Base-by-base conservation (phyloP, 768 basidiomycete genomes). In the Peribolospora baueri region DNA sequence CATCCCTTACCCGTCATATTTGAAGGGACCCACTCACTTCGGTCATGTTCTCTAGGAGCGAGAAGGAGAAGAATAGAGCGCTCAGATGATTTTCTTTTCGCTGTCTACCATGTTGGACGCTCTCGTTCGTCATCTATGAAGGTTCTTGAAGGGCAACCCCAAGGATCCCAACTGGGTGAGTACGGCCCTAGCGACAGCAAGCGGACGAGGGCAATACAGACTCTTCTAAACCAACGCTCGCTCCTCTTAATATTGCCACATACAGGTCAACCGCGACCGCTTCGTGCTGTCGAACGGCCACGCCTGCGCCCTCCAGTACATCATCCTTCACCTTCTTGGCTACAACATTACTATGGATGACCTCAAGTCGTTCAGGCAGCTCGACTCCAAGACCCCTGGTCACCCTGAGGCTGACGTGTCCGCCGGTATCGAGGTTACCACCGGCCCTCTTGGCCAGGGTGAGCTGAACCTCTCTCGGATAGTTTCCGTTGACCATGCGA, bases 211-310 rank as follows among this genome's bases (percentile, higher is more conserved):
- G 25, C 25, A 25, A 25, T 25, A 25, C 25, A 25, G 25, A 25
- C 25, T 25, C 25, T 25, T 25, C 25, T 25, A 25, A 25, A 25
- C 25, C 25, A 25, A 25, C 25, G 25, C 25, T 25, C 25, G 25
- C 25, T 25, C 25, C 25, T 25, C 25, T 25, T 25, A 25, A 25
- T 25, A 25, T 25, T 25, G 25, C 25, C 25, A 25, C 25, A 25
- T 25, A 25, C 25, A 25, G 25, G 25, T 81, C 71, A 91, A 90
- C 71, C 81, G 90, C 58, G 88, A 93, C 73, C 81, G 88, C 69
- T 95, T 91, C 63, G 88, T 95, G 57, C 79, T 93, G 61, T 93
- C 88, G 60, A 91, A 91, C 65, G 87, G 87, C 78, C 87, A 68
- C 61, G 81, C 70, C 53, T 93, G 90, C 69, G 88, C 84, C 54